These are phyloP conservation scores for Alopecurus myosuroides DNA, from an alignment of 176 grass and related monocot genomes.

Conservation along the genomic window DNA sequence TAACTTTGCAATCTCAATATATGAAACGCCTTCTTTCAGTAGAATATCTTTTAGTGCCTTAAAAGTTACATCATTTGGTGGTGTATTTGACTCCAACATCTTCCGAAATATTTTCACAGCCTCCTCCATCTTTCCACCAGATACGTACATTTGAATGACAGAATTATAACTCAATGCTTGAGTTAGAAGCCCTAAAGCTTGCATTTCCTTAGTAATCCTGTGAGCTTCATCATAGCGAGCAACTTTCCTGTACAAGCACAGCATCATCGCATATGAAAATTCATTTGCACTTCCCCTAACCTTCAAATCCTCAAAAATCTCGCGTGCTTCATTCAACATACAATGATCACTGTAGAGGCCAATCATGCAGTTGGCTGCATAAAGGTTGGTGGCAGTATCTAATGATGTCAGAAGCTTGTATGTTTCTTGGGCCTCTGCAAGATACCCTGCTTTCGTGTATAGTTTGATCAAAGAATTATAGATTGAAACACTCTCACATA, in stretches of 20 bases:
- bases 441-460: slow-evolving; percentile 67
- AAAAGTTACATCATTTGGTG: slow-evolving; percentile 79
- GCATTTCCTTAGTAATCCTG: slow-evolving; percentile 78
- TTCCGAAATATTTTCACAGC: slow-evolving; percentile 64
- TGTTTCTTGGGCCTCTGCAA: slow-evolving; percentile 64
- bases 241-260: slow-evolving; percentile 76
- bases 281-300: slow-evolving; percentile 57
- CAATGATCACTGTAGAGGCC: slow-evolving; percentile 74
- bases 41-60: slow-evolving; percentile 61
- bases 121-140: slow-evolving; percentile 44
- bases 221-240: slow-evolving; percentile 54
- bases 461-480: slow-evolving; percentile 85
- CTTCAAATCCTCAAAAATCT: slow-evolving; percentile 77
- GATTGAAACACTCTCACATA: slow-evolving; percentile 49
- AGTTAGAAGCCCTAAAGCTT: slow-evolving; percentile 58
- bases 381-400: slow-evolving; percentile 45
- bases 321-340: slow-evolving; percentile 76
- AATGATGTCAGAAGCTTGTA: slow-evolving; percentile 70
- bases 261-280: slow-evolving; percentile 76
- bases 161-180: slow-evolving; percentile 64
- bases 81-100: slow-evolving; percentile 60
- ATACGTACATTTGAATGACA: slow-evolving; percentile 55
- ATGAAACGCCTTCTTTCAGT: slow-evolving; percentile 46
- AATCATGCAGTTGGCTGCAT: slow-evolving; percentile 94
- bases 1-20: slow-evolving; percentile 42